A percentile compares a stretch with the other conserved stretches of the same genome.
Evolutionary conservation across 2,329 filamentous ascomycete genomes (phyloP).

Genomic region (Aspergillus ochraceus): DNA sequence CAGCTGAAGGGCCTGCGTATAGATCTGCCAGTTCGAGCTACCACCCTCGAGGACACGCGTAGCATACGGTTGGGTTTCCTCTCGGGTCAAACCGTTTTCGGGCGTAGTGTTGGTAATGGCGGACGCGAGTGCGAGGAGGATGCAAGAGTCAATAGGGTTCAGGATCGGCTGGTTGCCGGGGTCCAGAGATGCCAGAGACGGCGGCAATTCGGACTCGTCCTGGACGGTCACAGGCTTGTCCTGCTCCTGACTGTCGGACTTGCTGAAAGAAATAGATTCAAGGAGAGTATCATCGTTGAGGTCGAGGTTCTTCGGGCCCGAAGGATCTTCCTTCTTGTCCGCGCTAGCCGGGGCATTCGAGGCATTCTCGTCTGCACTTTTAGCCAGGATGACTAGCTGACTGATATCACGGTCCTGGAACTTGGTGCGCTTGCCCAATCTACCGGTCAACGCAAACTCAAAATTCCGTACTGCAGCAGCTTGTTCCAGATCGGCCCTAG

Average conservation of each 20-base stretch:
- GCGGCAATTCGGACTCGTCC: constrained; percentile 56
- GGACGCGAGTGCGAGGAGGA: constrained; percentile 75
- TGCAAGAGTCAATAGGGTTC: constrained; percentile 81
- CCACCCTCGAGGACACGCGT: constrained; percentile 83
- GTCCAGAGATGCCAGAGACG: constrained; percentile 63
- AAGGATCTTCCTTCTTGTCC: constrained; percentile 28
- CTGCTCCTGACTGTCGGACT: constrained; percentile 47
- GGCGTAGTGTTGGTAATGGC: constrained; percentile 89
- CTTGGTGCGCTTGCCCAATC: constrained; percentile 67
- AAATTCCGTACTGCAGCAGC: constrained; percentile 71
- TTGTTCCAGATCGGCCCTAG: constrained; percentile 66
- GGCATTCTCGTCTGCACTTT: constrained; percentile 56
- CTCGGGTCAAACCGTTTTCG: constrained; percentile 79
- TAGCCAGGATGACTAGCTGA: constrained; percentile 87
- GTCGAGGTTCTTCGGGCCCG: constrained; percentile 67
- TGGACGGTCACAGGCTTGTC: constrained; percentile 38
- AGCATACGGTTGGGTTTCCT: constrained; percentile 90
- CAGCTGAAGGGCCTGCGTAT: constrained; percentile 88
- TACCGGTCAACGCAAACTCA: constrained; percentile 78
- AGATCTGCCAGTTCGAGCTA: constrained; percentile 95
- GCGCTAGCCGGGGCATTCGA: constrained; percentile 13
- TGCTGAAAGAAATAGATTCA: constrained; percentile 79
- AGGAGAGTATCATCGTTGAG: constrained; percentile 92
- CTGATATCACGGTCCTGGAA: constrained; percentile 58
- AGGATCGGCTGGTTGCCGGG: constrained; percentile 82